Conservation (phyloP, 768 basidiomycete species). For the Mycena kentingensis region DNA sequence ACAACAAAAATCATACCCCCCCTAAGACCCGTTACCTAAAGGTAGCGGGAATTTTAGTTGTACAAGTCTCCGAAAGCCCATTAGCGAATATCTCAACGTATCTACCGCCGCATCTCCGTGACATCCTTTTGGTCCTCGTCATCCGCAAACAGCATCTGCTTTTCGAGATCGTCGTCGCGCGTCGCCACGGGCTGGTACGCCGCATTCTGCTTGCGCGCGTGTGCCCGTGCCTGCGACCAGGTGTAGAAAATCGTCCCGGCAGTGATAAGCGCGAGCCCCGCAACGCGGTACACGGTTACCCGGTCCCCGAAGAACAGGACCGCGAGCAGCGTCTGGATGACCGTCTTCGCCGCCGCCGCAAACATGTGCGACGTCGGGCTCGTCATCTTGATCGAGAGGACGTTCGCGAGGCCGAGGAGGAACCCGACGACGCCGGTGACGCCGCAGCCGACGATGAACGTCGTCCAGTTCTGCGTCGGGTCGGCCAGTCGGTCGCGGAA, state of each 20-base stretch:
- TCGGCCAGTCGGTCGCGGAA: not conserved
- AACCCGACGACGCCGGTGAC: conserved; percentile 71
- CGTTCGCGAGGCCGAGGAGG: conserved; percentile 76
- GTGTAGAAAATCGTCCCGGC: not conserved
- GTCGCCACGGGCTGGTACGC: too few relatives aligned
- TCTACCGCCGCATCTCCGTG: too few relatives aligned
- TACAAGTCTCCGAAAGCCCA: too few relatives aligned
- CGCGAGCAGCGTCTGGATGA: conserved; percentile 69
- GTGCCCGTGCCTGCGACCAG: not conserved
- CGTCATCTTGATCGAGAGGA: conserved; percentile 81
- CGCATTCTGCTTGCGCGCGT: too few relatives aligned
- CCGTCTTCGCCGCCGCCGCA: conserved; percentile 71
- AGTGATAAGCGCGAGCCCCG: not conserved
- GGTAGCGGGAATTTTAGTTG: too few relatives aligned
- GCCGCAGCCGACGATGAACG: conserved; percentile 26
- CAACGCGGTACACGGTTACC: not conserved
- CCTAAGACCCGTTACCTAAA: too few relatives aligned
- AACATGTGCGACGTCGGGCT: conserved; percentile 87
- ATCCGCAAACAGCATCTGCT: too few relatives aligned
- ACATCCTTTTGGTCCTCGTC: too few relatives aligned
- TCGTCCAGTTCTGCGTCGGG: conserved; percentile 9
- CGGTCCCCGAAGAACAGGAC: not conserved
- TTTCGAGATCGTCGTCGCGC: too few relatives aligned
- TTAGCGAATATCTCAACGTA: too few relatives aligned
- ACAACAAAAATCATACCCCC: too few relatives aligned